phyloP scores from a whole-genome alignment of 129 eudicot species.

The Apium graveolens region DNA sequence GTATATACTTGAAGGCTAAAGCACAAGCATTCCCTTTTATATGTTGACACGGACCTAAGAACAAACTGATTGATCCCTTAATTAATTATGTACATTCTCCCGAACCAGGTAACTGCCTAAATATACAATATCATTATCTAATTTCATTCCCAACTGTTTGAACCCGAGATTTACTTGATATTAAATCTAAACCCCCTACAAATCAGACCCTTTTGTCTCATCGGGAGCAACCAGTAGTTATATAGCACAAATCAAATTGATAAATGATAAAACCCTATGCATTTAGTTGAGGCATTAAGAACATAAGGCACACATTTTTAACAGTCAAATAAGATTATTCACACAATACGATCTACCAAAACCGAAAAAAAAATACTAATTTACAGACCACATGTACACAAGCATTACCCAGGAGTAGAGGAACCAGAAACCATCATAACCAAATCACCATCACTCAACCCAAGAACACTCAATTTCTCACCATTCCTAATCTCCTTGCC shows the following conservation, averaged over 20 bases:
- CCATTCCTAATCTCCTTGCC: slow-evolving; percentile 87
- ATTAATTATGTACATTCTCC: no score
- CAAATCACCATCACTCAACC: slow-evolving; percentile 87
- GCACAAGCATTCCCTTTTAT: no score
- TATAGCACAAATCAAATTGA: neutral
- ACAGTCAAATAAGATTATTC: neutral
- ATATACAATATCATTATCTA: neutral
- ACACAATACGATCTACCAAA: neutral
- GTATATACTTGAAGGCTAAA: no score
- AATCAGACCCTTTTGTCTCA: neutral
- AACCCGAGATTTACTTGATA: neutral
- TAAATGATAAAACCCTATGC: neutral
- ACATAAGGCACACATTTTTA: neutral
- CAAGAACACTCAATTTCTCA: slow-evolving; percentile 67
- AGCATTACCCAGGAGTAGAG: slow-evolving; percentile 46
- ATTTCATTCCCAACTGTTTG: neutral
- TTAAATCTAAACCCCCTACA: neutral
- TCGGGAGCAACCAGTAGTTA: neutral
- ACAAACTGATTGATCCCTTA: no score
- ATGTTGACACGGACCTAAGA: no score
- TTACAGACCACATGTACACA: neutral
- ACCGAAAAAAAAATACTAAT: no score
- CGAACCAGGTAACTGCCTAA: neutral
- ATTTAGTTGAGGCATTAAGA: neutral
- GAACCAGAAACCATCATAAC: slow-evolving; percentile 83